Conservation (phyloP, 805 yeast species). For the Myxozyma melibiosi region DNA sequence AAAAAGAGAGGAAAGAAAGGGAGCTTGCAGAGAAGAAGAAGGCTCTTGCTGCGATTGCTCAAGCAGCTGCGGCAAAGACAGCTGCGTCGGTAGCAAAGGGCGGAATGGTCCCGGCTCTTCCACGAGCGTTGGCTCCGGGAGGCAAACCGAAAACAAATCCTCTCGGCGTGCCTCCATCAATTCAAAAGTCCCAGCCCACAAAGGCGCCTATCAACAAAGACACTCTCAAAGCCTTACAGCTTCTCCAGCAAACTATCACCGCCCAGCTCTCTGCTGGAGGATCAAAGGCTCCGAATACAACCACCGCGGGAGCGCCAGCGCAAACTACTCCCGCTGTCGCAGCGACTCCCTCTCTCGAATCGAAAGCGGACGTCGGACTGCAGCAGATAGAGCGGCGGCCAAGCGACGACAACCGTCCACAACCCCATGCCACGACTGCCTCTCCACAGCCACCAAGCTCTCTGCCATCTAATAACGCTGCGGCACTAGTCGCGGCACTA, state of each 20-base stretch:
- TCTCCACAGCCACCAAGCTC: conserved; percentile 4
- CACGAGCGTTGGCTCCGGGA: background rate
- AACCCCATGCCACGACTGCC: background rate
- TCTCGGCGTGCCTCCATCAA: conserved; percentile 21
- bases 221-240: conserved; percentile 73
- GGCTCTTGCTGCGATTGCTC: conserved; percentile 24
- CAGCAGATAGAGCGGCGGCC: background rate
- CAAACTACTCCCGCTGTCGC: background rate
- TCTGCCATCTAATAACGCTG: background rate
- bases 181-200: conserved; percentile 21
- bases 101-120: conserved; percentile 4
- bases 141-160: conserved; percentile 15
- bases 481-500: conserved; percentile 3
- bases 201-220: conserved; percentile 45
- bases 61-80: conserved; percentile 26
- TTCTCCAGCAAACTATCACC: conserved; percentile 83
- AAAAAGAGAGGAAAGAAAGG: conserved; percentile 29
- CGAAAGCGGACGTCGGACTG: background rate
- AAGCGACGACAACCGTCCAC: background rate
- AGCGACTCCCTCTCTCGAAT: background rate
- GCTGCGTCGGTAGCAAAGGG: conserved; percentile 10
- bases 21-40: conserved; percentile 34
- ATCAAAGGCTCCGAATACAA: background rate
- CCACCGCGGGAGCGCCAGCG: conserved; percentile 6
- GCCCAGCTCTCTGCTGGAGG: conserved; percentile 66